Base-by-base conservation (phyloP, 1,284 basidiomycete species). In the Apiotrichum domesticum region DNA sequence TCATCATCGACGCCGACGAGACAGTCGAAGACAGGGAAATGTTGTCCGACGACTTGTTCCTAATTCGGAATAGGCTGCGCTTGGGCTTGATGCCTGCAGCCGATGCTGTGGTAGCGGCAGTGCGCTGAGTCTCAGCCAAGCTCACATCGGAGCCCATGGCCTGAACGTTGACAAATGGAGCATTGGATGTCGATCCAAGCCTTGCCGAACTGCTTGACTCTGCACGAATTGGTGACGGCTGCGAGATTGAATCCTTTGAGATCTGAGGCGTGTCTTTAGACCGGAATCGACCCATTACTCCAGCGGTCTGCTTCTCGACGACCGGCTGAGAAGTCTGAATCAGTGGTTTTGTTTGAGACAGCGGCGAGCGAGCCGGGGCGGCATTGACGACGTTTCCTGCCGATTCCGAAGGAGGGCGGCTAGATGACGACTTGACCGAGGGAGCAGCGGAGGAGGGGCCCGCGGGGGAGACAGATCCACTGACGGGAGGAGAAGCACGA, bases 21-120 rank as follows among this genome's bases (percentile, higher is more conserved):
- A 97, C 94, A 45, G 95, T 97, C n/a, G 90, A 95, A 35, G 88
- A 90, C 51, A 98, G 84, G 37, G 92, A 96, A 62, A 98, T 95
- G 76, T 98, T 98, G 76, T 98, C 94, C 46, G 93, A 96, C 56
- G 88, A 92, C 50, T 88, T 87, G 74, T 98, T 98, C 65, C 88
- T 86, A 63, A 88, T 86, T 76, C 93, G 95, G 82, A 98, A 94
- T 62, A 72, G 61, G 14, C 74, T 63, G 47, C 63, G 63, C 59
- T 69, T 71, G 8, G 56, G 57, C 61, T 77, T 75, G 33, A 62
- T 48, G 32, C 59, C 61, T 35, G 47, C 68, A n/a, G 43, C 44
- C 3, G 57, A 54, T 2, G 56, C 52, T 21, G 46, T 56, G 11
- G 60, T 62, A 39, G 68, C 69, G 32, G 71, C 66, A 4, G 72